Evolutionary conservation across 306 rosid species (phyloP), one percentile per base, ranked within the genome.

Genomic region (Neltuma alba): DNA sequence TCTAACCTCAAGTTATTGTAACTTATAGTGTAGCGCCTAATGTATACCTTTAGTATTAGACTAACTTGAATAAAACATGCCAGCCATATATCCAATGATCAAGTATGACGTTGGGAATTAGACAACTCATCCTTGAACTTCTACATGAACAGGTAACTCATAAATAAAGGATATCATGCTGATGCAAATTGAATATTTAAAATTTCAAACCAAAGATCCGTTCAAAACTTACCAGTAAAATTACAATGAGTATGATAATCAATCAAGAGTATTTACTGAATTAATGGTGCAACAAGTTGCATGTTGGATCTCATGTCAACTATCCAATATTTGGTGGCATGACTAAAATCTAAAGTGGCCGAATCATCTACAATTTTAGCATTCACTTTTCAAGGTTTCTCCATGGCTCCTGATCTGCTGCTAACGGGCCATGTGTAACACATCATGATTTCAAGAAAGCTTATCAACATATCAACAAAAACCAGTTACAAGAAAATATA

Each of bases 371-470:
- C 70, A 18, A 18, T 13, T 5, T 41, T 34, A 3, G 6, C 18
- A 10, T 21, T 58, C 12, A n/a, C n/a, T 60, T 69, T 36, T 31
- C 11, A 61, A 69, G 30, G 45, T 38, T 71, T 27, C n/a, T 14
- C 42, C 10, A 84, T 30, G 23, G 65, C 72, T 54, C 42, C 16
- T 33, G 36, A 64, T 10, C 44, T 6, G 9, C 42, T 33, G 36
- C 14, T 33, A 30, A 6, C 0, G 31, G 37, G n/a, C 48, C 45
- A 79, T 40, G 25, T 11, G 28, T 10, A 67, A 69, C 13, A 42
- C 63, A 76, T 34, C 64, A 31, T 76, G 34, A n/a, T 54, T 54
- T 54, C 69, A 63, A 34, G 69, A 77, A 81, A 50, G 58, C 38
- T 70, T 20, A 72, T 44, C 7, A 27, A 27, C 21, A 7, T n/a